Evolutionary conservation across 2,329 filamentous ascomycete species (phyloP).

Genomic region (Penicillium sp.): DNA sequence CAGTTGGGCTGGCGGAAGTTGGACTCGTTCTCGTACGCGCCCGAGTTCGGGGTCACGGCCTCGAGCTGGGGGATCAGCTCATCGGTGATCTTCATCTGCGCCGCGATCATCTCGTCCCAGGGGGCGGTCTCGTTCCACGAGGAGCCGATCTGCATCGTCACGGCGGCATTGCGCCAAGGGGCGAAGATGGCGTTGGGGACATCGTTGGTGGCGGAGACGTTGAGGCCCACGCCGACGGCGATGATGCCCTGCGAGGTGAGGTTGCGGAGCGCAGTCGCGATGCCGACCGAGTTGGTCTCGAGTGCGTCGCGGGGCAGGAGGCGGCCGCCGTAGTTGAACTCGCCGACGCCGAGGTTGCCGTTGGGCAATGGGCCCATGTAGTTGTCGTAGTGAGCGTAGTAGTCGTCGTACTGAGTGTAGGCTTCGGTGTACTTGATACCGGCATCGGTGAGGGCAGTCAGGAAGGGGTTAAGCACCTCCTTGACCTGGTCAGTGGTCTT

Average conservation of each 20-base stretch:
- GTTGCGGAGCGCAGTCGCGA: constrained; percentile 39
- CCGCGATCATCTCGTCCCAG: constrained; percentile 40
- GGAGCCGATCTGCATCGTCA: constrained; percentile 42
- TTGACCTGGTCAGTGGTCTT: constrained; percentile 52
- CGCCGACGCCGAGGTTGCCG: constrained; percentile 32
- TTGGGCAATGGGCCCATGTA: constrained; percentile 38
- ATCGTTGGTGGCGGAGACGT: constrained; percentile 43
- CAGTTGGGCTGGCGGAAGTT: constrained; percentile 48
- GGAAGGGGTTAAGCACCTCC: constrained; percentile 52
- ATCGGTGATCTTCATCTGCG: constrained; percentile 47
- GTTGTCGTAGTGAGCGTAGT: constrained; percentile 41
- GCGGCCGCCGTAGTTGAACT: constrained; percentile 38
- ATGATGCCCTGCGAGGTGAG: constrained; percentile 40
- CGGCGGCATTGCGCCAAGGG: constrained; percentile 44
- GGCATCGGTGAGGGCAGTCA: constrained; percentile 44
- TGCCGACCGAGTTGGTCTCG: constrained; percentile 32
- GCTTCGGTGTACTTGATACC: constrained; percentile 38
- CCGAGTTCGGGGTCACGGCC: constrained; percentile 44
- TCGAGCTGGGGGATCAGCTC: constrained; percentile 45
- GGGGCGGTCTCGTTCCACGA: constrained; percentile 46
- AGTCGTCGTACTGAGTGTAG: constrained; percentile 37
- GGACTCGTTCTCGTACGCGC: constrained; percentile 51
- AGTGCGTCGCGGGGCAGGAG: constrained; percentile 43
- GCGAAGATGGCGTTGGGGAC: constrained; percentile 48
- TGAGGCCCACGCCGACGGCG: constrained; percentile 46